phyloP scores from a whole-genome alignment of 768 basidiomycete genomes.

The Cystobasidium ongulense region DNA sequence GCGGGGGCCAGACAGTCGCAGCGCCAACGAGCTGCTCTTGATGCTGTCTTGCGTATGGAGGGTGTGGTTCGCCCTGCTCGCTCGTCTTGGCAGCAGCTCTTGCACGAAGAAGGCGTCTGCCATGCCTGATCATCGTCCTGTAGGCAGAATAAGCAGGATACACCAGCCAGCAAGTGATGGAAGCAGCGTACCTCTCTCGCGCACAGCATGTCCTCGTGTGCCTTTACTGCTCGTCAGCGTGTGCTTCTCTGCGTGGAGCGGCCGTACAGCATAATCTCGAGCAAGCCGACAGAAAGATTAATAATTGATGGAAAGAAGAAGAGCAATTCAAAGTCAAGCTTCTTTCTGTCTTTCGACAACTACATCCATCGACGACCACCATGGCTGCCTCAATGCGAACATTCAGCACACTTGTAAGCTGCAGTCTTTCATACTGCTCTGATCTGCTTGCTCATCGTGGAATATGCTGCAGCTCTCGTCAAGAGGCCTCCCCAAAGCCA shows the following conservation, averaged over 20 bases:
- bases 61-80: neutral
- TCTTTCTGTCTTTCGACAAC: neutral
- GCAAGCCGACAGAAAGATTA: too few species aligned
- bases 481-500: neutral
- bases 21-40: neutral
- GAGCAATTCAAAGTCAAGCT: neutral
- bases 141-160: neutral
- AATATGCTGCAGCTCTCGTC: neutral
- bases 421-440: neutral
- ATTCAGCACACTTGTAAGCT: conserved; percentile 3
- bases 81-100: neutral
- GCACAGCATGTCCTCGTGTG: conserved; percentile 1
- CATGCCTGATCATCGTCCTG: conserved; percentile 30
- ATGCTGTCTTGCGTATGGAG: neutral
- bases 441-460: neutral
- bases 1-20: neutral
- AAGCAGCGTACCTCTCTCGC: neutral
- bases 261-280: too few species aligned
- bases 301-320: neutral
- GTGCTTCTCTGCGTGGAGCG: too few species aligned
- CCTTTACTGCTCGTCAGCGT: too few species aligned
- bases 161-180: neutral
- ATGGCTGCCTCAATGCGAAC: neutral
- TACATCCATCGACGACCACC: neutral
- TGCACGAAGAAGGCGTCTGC: conserved; percentile 6